phyloP scores from a whole-genome alignment of 371 early-diverging fungal genomes.

The Apophysomyces variabilis region DNA sequence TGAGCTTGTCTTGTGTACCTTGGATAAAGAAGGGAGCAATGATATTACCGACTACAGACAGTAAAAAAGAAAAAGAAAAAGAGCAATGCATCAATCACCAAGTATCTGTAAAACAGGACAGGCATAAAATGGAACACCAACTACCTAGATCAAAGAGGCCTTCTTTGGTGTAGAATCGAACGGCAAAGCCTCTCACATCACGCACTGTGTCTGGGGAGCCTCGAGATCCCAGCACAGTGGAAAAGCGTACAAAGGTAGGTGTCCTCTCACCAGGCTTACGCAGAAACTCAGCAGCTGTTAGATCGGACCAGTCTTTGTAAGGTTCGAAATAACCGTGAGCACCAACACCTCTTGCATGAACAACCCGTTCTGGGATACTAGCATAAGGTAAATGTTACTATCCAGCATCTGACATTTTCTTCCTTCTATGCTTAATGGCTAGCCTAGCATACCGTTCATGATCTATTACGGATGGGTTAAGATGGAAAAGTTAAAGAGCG shows the following conservation, averaged over 20 bases:
- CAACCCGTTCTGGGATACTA: slow-evolving; percentile 61
- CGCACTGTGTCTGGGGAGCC: slow-evolving; percentile 60
- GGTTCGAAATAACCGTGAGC: slow-evolving; percentile 62
- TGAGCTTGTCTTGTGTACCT: slow-evolving; percentile 2
- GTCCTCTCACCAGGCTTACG: slow-evolving; percentile 44
- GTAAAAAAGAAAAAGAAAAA: background rate
- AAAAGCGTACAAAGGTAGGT: slow-evolving; percentile 61
- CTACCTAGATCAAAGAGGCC: slow-evolving; percentile 53
- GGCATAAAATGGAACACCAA: background rate
- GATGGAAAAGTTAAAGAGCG: too few relatives aligned
- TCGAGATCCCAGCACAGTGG: slow-evolving; percentile 55
- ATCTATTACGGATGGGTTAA: too few relatives aligned
- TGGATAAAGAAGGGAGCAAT: slow-evolving; percentile 57
- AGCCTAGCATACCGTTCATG: background rate
- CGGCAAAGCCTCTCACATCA: slow-evolving; percentile 64
- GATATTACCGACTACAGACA: slow-evolving; percentile 47
- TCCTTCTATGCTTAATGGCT: background rate
- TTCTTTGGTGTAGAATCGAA: slow-evolving; percentile 66
- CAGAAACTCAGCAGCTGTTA: slow-evolving; percentile 52
- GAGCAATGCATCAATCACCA: too few relatives aligned
- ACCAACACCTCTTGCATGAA: slow-evolving; percentile 60
- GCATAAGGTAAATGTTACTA: slow-evolving; percentile 26
- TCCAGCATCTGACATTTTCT: background rate
- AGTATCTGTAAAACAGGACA: too few relatives aligned
- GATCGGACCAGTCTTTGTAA: slow-evolving; percentile 41